Evolutionary conservation across 2,329 filamentous ascomycete genomes (phyloP).

Genomic region (Trichoderma afroharzianum): DNA sequence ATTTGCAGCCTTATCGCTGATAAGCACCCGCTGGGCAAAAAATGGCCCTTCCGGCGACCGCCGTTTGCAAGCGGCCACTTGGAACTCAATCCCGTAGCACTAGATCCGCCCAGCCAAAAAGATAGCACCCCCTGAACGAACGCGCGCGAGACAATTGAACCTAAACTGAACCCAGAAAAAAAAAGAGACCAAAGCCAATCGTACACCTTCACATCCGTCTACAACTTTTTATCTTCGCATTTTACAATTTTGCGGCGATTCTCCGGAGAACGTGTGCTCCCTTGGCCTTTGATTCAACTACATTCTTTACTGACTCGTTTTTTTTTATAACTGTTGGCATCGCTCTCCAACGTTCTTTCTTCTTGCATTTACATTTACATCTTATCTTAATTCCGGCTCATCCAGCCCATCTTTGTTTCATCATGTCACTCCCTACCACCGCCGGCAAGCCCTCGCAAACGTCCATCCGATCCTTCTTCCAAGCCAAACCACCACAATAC

Average conservation of each 20-base stretch:
- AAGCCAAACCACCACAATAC: constrained; percentile 41
- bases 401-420: neutral
- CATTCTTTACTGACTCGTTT: neutral
- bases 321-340: neutral
- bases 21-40: neutral
- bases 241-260: neutral
- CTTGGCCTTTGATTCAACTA: neutral
- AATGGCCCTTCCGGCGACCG: neutral
- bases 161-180: neutral
- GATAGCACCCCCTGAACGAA: neutral
- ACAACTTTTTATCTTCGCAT: neutral
- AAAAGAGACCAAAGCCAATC: neutral
- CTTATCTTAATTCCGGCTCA: neutral
- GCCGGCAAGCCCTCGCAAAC: constrained; percentile 43
- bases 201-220: neutral
- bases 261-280: neutral
- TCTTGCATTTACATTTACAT: neutral
- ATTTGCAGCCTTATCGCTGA: neutral
- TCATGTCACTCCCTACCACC: constrained; percentile 40
- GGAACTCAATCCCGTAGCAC: too few species aligned
- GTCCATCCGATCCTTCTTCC: constrained; percentile 63
- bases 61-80: neutral
- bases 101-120: neutral
- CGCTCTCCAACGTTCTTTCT: neutral
- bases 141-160: neutral